These are phyloP conservation scores for Sporothrix curviconia DNA, from an alignment of 2,329 filamentous ascomycete genomes.

Conservation along the genomic window DNA sequence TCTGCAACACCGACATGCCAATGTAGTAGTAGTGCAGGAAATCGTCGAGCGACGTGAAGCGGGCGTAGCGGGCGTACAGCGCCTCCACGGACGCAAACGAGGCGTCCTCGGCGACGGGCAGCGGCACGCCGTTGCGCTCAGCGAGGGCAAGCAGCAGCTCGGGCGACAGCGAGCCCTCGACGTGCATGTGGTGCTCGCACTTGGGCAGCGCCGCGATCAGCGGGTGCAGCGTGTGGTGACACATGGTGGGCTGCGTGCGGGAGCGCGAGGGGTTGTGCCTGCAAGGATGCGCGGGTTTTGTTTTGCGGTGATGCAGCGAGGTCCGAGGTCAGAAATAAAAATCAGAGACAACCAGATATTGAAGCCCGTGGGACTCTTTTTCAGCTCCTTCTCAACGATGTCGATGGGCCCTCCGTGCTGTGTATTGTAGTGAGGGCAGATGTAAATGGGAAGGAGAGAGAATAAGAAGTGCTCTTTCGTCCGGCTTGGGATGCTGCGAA, in stretches of 20 bases:
- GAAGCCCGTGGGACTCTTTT: no score
- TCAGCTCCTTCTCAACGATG: no score
- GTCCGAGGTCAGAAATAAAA: not conserved
- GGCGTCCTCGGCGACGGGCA: conserved; percentile 49
- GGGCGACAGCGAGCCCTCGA: conserved; percentile 69
- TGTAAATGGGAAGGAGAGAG: no score
- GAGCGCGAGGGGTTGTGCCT: not conserved
- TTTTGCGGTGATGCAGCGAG: not conserved
- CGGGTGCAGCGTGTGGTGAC: conserved; percentile 46
- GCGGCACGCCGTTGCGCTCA: conserved; percentile 54
- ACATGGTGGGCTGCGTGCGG: conserved; percentile 39
- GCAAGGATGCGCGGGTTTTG: no score
- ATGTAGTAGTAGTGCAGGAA: conserved; percentile 76
- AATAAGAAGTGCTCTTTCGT: no score
- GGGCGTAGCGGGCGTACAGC: conserved; percentile 56
- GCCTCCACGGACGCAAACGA: conserved; percentile 56
- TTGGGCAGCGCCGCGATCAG: conserved; percentile 65
- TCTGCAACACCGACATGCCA: conserved; percentile 63
- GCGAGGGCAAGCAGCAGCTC: conserved; percentile 64
- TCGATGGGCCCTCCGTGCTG: not conserved
- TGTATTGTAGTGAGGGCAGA: no score
- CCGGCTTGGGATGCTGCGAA: no score
- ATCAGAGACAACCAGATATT: no score
- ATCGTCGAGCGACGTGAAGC: conserved; percentile 63
- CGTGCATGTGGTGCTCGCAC: conserved; percentile 75